Percentiles rank a stretch among this genome's conserved stretches.
Conservation (phyloP, 331 rosid species). For the Dryas integrifolia region DNA sequence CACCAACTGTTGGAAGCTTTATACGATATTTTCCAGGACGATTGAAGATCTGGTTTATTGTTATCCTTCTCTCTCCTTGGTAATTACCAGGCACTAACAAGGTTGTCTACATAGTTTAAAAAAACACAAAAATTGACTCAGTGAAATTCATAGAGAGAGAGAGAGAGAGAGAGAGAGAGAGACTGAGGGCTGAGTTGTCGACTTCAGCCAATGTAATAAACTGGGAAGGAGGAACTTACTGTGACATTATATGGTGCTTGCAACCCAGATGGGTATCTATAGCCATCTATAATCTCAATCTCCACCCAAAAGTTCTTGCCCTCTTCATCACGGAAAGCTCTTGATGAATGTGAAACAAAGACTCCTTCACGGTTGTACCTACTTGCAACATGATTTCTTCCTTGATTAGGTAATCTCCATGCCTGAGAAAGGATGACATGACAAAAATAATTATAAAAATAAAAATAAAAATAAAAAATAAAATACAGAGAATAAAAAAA, state of each 20-base stretch:
- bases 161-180: slow-evolving; percentile 1
- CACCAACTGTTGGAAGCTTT: slow-evolving; percentile 80
- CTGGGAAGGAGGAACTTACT: slow-evolving; percentile 42
- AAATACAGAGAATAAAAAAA: neutral
- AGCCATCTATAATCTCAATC: slow-evolving; percentile 72
- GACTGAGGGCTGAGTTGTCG: neutral
- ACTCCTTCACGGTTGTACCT: slow-evolving; percentile 80
- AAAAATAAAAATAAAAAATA: neutral
- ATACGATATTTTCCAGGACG: slow-evolving; percentile 77
- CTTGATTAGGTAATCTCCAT: slow-evolving; percentile 79
- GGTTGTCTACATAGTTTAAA: slow-evolving; percentile 55
- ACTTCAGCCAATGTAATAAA: neutral
- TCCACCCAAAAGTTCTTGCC: slow-evolving; percentile 94
- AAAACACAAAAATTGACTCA: slow-evolving; percentile 12
- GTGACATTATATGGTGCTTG: slow-evolving; percentile 92
- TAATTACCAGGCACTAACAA: slow-evolving; percentile 96
- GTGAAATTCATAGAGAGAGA: neutral
- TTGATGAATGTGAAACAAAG: slow-evolving; percentile 70
- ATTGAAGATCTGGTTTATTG: slow-evolving; percentile 49
- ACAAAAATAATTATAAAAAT: slow-evolving; percentile 8
- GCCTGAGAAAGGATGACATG: slow-evolving; percentile 49
- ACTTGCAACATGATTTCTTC: slow-evolving; percentile 72
- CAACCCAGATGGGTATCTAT: slow-evolving; percentile 84
- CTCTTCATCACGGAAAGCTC: slow-evolving; percentile 97
- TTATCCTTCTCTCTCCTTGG: slow-evolving; percentile 94